phyloP scores from a whole-genome alignment of 257 asterid species.

The Ligustrum vulgare region DNA sequence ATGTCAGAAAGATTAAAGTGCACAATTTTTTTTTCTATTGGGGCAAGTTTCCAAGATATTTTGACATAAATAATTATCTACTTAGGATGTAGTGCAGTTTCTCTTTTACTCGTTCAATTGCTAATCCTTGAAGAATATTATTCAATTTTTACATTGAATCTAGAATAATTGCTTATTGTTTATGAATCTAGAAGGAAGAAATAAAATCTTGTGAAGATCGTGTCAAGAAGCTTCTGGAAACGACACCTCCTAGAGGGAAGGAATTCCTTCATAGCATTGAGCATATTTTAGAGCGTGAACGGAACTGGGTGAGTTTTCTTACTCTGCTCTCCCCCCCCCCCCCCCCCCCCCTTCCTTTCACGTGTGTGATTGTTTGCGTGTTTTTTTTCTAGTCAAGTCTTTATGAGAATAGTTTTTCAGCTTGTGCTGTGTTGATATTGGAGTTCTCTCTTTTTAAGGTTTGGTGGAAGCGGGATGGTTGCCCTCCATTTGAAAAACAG shows the following conservation, averaged over 20 bases:
- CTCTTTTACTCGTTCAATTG: conserved; percentile 1
- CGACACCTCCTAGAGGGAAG: conserved; percentile 90
- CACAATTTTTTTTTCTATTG: background rate
- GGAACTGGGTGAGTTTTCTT: conserved; percentile 79
- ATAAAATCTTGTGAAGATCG: conserved; percentile 75
- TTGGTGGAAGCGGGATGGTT: conserved; percentile 99
- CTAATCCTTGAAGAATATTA: conserved; percentile 11
- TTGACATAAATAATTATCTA: background rate
- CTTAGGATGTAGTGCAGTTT: background rate
- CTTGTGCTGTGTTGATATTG: conserved; percentile 21
- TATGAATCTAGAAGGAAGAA: conserved; percentile 77
- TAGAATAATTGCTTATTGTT: conserved; percentile 19
- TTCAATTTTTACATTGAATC: conserved; percentile 17
- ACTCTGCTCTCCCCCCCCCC: background rate
- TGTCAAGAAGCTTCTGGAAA: conserved; percentile 85
- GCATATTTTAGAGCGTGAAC: conserved; percentile 95
- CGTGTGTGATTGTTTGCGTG: conserved; percentile 8
- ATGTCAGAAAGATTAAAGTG: too few relatives aligned
- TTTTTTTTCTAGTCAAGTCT: conserved; percentile 14
- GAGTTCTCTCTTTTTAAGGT: conserved; percentile 49
- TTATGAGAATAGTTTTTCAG: conserved; percentile 21
- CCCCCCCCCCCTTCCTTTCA: background rate
- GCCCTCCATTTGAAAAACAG: conserved; percentile 91
- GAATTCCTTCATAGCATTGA: conserved; percentile 86
- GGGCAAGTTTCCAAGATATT: background rate